These are phyloP conservation scores for Quercus lobata DNA, from an alignment of 331 rosid genomes.

Conservation along the genomic window DNA sequence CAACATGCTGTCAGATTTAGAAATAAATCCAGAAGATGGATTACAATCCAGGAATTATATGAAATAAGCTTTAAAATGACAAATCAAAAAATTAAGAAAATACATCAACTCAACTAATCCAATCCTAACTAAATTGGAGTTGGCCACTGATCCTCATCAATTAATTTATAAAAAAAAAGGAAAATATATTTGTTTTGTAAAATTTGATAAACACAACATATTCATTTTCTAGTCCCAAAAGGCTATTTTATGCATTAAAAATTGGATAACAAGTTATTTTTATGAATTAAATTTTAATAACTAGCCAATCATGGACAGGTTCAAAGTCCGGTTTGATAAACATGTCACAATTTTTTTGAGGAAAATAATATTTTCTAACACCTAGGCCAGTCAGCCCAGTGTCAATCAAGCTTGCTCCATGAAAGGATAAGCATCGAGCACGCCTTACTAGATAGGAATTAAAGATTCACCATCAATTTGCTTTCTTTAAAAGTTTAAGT, in stretches of 20 bases:
- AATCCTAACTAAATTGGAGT: neutral
- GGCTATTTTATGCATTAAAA: neutral
- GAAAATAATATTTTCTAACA: neutral
- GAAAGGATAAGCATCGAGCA: neutral
- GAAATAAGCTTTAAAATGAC: neutral
- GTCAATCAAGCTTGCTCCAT: neutral
- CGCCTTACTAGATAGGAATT: neutral
- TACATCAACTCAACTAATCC: neutral
- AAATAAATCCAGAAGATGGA: slow-evolving; percentile 5
- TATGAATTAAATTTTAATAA: neutral
- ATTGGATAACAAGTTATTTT: neutral
- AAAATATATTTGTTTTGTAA: neutral
- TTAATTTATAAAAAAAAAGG: neutral
- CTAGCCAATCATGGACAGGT: neutral
- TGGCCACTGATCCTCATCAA: no score
- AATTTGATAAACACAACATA: neutral
- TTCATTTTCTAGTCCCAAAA: neutral
- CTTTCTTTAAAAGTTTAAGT: neutral
- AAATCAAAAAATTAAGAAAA: neutral
- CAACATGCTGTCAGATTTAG: slow-evolving; percentile 62
- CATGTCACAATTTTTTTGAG: neutral
- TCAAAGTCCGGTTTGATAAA: neutral
- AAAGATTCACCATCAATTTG: neutral
- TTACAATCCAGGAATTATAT: slow-evolving; percentile 7
- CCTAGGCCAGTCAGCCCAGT: neutral